A percentile compares a stretch with the other conserved stretches of the same genome.
Evolutionary conservation across 805 yeast genomes (phyloP).

Genomic region (Saccharomyces kudriavzevii): DNA sequence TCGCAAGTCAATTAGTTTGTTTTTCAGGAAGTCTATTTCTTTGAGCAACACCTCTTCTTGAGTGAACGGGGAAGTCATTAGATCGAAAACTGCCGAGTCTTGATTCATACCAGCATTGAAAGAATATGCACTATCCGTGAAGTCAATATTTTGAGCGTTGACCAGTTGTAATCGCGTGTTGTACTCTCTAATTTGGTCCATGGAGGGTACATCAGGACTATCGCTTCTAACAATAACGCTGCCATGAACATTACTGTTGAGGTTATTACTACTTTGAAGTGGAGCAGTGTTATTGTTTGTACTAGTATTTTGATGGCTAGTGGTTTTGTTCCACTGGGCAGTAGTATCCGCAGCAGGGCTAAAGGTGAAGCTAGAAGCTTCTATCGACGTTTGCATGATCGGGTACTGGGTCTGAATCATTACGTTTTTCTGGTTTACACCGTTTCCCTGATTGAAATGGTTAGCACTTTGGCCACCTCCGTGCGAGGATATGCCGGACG

Average conservation of each 20-base stretch:
- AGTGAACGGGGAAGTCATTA: constrained; percentile 11
- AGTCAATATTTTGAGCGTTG: constrained; percentile 3
- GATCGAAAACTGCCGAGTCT: constrained; percentile 7
- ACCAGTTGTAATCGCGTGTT: constrained; percentile 13
- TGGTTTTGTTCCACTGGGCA: neutral
- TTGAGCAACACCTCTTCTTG: constrained; percentile 16
- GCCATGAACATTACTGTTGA: neutral
- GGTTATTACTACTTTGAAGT: neutral
- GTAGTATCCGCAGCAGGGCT: neutral
- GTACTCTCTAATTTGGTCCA: constrained; percentile 13
- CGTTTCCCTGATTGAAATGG: neutral
- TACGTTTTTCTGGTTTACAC: neutral
- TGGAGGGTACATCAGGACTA: constrained; percentile 4
- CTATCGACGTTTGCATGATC: neutral
- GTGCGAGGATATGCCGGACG: neutral
- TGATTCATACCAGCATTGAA: neutral
- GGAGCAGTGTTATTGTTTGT: neutral
- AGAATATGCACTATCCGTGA: neutral
- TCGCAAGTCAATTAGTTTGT: constrained; percentile 13
- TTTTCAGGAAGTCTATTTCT: constrained; percentile 16
- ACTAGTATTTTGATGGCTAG: neutral
- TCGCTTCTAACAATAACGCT: neutral
- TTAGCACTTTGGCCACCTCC: neutral
- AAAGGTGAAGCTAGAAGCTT: neutral
- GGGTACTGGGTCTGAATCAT: neutral